Evolutionary conservation across 225 moss, liverwort and hornwort species (phyloP), one percentile per base, ranked within the genome.

Genomic region (Pleurozium schreberi): DNA sequence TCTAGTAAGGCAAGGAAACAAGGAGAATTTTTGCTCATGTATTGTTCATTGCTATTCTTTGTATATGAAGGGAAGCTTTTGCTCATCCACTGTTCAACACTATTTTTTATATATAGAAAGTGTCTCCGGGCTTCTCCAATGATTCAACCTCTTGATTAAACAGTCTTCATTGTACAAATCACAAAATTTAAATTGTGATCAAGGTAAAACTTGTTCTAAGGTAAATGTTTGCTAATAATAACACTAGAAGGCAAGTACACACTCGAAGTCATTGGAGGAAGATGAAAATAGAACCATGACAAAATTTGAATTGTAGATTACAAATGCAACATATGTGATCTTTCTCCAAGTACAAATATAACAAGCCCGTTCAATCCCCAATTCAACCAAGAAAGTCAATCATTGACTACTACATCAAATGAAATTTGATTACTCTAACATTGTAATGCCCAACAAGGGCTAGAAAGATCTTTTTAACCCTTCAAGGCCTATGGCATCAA

Each of bases 51-150:
- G 3, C 14, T 15, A 27, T 4, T 27, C 5, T 13, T 15, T 66
- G 5, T 66, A 36, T 3, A 66, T 19, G 5, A 1, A 19, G 31
- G 18, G 28, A 17, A 64, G 4, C 33, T 64, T 66, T 66, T 49
- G 49, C 49, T 49, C 49, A 49, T 49, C 9, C 11, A 8, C 49
- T 49, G 11, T 49, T 49, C 49, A 49, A 8, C 11, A 11, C 11
- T 49, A 49, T 11, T 49, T 11, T 49, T 11, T 49, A 8, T 11
- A 49, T 49, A 49, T 11, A 1, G 3, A 43, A 2, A 17, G 0
- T 18, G 6, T 74, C 47, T 11, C 2, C 0, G 2, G 3, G 11
- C 19, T 74, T 74, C 12, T 4, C 47, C 31, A 18, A 6, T 0
- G 16, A 49, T 11, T 11, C 10, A 3, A 28, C 8, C 8, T 75